Evolutionary conservation across 164 flowering plant species (phyloP).

Genomic region (Tinospora cordifolia): DNA sequence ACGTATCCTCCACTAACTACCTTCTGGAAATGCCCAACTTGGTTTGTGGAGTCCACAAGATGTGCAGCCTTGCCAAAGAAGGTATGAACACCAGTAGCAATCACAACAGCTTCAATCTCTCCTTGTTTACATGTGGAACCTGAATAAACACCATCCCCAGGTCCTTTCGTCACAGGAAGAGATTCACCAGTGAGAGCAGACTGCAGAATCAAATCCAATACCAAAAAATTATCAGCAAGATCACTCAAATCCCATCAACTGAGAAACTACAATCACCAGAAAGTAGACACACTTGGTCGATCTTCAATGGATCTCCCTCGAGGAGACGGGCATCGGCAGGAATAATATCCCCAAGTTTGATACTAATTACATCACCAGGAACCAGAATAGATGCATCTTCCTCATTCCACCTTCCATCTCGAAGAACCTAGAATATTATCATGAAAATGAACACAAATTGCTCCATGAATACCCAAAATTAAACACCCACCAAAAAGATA

Average conservation of each 20-base stretch:
- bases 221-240: neutral
- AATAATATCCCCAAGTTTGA: slow-evolving; percentile 81
- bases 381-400: slow-evolving; percentile 75
- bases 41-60: slow-evolving; percentile 34
- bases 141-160: slow-evolving; percentile 40
- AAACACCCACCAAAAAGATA: neutral
- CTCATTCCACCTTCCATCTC: slow-evolving; percentile 82
- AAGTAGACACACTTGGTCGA: slow-evolving; percentile 57
- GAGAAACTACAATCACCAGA: slow-evolving; percentile 2
- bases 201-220: slow-evolving; percentile 14
- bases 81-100: slow-evolving; percentile 44
- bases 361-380: slow-evolving; percentile 82
- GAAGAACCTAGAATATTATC: slow-evolving; percentile 44
- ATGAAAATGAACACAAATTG: neutral
- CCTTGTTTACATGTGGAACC: slow-evolving; percentile 43
- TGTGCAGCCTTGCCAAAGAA: slow-evolving; percentile 45
- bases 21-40: slow-evolving; percentile 41
- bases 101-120: slow-evolving; percentile 38
- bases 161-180: slow-evolving; percentile 37
- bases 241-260: neutral
- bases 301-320: slow-evolving; percentile 83
- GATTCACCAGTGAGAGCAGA: slow-evolving; percentile 41
- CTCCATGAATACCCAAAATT: neutral
- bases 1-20: slow-evolving; percentile 4
- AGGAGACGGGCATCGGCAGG: slow-evolving; percentile 94